phyloP scores from a whole-genome alignment of 108 stramenopile species.

The Fragilaria radians region DNA sequence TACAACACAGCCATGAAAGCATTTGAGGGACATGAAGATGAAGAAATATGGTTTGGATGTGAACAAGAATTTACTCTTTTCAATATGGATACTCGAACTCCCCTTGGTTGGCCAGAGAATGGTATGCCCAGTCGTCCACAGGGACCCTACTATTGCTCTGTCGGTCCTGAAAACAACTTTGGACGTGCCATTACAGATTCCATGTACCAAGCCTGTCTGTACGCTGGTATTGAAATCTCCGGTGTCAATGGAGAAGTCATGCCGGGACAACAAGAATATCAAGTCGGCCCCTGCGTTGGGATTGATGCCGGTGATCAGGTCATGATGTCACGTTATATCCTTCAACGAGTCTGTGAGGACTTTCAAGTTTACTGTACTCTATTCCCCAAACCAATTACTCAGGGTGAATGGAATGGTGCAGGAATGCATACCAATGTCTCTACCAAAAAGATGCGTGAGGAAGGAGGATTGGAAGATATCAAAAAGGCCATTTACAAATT shows the following conservation, averaged over 20 bases:
- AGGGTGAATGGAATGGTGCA: slow-evolving; percentile 99
- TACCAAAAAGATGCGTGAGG: slow-evolving; percentile 93
- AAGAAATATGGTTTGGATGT: slow-evolving; percentile 90
- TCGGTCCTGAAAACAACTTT: slow-evolving; percentile 90
- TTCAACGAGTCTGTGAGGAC: slow-evolving; percentile 95
- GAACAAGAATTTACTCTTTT: slow-evolving; percentile 99
- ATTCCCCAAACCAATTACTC: slow-evolving; percentile 96
- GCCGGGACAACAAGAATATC: slow-evolving; percentile 98
- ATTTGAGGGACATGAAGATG: slow-evolving; percentile 73
- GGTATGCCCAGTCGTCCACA: slow-evolving; percentile 83
- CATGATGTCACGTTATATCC: slow-evolving; percentile 94
- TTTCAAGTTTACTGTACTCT: slow-evolving; percentile 94
- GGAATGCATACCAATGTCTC: slow-evolving; percentile 98
- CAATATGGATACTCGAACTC: slow-evolving; percentile 87
- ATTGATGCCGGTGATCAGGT: slow-evolving; percentile 98
- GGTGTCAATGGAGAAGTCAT: slow-evolving; percentile 99
- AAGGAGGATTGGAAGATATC: slow-evolving; percentile 88
- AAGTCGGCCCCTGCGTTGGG: slow-evolving; percentile 97
- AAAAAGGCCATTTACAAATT: slow-evolving; percentile 96
- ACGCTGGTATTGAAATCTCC: slow-evolving; percentile 90
- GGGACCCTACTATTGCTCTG: slow-evolving; percentile 98
- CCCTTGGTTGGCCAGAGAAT: slow-evolving; percentile 93
- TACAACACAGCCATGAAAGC: slow-evolving; percentile 47
- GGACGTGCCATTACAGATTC: slow-evolving; percentile 92
- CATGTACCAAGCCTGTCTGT: slow-evolving; percentile 94